These are phyloP conservation scores for Phyllosticta citribraziliensis DNA, from an alignment of 2,329 filamentous ascomycete species.

Conservation along the genomic window DNA sequence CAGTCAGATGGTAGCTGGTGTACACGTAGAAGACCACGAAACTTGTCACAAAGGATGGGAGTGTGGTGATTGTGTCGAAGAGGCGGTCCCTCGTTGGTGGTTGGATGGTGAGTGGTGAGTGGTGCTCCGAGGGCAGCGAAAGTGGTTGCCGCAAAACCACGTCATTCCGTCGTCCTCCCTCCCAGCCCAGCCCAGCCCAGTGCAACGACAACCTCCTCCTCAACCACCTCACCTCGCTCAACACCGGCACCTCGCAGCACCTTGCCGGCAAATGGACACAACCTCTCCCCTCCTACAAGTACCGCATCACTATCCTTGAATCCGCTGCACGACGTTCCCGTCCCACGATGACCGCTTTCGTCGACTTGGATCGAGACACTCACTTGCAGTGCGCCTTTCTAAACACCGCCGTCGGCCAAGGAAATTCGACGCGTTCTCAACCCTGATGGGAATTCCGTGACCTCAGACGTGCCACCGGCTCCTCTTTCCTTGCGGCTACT, in stretches of 20 bases:
- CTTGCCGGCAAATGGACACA: not conserved
- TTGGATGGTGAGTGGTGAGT: not conserved
- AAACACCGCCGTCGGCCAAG: not conserved
- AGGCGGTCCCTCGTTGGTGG: not conserved
- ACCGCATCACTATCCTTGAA: not conserved
- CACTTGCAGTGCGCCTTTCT: not conserved
- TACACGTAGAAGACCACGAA: no score
- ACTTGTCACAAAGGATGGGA: no score
- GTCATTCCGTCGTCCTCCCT: not conserved
- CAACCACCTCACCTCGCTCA: not conserved
- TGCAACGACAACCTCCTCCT: not conserved
- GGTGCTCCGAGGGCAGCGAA: not conserved
- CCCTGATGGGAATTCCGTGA: not conserved
- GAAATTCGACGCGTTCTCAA: not conserved
- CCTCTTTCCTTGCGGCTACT: not conserved
- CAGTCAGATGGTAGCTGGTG: not conserved
- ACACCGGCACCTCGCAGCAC: not conserved
- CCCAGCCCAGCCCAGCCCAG: not conserved
- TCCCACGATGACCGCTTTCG: not conserved
- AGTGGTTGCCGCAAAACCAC: not conserved
- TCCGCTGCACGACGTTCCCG: not conserved
- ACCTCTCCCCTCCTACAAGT: not conserved
- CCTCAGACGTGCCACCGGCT: not conserved
- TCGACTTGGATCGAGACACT: not conserved
- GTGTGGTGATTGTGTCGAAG: not conserved